phyloP scores from a whole-genome alignment of 2,329 filamentous ascomycete species.

The Aspergillus fumigatiaffinis region DNA sequence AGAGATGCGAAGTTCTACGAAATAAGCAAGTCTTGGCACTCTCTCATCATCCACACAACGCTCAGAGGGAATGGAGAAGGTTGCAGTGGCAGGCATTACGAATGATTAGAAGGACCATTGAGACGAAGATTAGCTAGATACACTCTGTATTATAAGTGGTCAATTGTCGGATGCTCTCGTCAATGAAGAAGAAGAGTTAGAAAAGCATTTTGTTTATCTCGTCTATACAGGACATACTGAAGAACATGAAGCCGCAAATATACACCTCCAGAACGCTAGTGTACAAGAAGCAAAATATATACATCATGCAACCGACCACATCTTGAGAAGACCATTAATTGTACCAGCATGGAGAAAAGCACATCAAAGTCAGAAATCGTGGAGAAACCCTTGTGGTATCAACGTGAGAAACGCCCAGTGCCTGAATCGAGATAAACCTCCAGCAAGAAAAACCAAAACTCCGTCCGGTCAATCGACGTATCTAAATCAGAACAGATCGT shows the following conservation, averaged over 20 bases:
- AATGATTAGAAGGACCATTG: background rate
- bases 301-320: background rate
- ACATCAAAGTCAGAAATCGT: background rate
- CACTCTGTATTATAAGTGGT: too few species aligned
- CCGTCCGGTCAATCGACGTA: background rate
- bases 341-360: background rate
- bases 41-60: background rate
- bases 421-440: background rate
- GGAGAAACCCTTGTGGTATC: background rate
- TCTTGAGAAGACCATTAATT: background rate
- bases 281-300: background rate
- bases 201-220: background rate
- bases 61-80: background rate
- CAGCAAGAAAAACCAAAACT: background rate
- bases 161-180: background rate
- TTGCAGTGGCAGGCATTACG: background rate
- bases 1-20: background rate
- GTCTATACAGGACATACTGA: background rate
- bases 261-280: background rate
- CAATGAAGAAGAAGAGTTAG: background rate
- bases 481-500: conserved; percentile 15
- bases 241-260: background rate
- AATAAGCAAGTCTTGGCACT: background rate
- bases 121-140: background rate
- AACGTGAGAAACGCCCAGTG: background rate